Evolutionary conservation across 352 stramenopile genomes (phyloP), one percentile per base, ranked within the genome.

Genomic region (Phytopythium kandeliae): DNA sequence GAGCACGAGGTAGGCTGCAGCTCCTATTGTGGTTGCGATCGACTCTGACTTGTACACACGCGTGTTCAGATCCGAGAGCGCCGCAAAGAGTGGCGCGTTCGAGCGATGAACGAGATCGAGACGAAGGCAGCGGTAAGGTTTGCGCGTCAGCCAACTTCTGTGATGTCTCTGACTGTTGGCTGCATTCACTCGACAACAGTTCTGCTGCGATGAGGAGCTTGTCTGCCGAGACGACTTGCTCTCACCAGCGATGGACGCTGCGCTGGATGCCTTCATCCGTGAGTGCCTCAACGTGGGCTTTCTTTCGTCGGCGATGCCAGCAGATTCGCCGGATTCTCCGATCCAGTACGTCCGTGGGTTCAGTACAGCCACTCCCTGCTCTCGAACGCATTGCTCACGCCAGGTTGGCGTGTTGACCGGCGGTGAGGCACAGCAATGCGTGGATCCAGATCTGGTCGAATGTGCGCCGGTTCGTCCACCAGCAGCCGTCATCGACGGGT

Each of bases 31-130:
- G 16, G 19, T 9, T 16, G 22, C 12, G 12, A 11, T 30, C 11
- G 40, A 25, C 31, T 10, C 13, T 46, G 12, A 31, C 1, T 11
- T 3, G 12, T 31, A 13, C 22, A 7, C 6, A 7, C 6, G 0
- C 40, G 21, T 17, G 1, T 33, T 0, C 22, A 46, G 40, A 2
- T 17, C 4, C 40, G 24, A 46, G 40, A 46, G 22, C 40, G 40
- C 3, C 40, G 40, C 4, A 46, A 46, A 15, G 40, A 46, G 40
- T 46, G 40, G 40, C 40, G 40, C 2, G 22, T 46, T 21, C 21
- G 40, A 46, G 40, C 40, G 22, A 46, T 46, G 40, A 46, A 31
- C 40, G 40, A 46, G 22, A 31, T 46, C 22, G 40, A 31, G 22
- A 46, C 40, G 40, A 46, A 46, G 21, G 6, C 40, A 19, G 12